Evolutionary conservation across 2,329 filamentous ascomycete genomes (phyloP), one percentile per base, ranked within the genome.

Genomic region (Diplodia intermedia): DNA sequence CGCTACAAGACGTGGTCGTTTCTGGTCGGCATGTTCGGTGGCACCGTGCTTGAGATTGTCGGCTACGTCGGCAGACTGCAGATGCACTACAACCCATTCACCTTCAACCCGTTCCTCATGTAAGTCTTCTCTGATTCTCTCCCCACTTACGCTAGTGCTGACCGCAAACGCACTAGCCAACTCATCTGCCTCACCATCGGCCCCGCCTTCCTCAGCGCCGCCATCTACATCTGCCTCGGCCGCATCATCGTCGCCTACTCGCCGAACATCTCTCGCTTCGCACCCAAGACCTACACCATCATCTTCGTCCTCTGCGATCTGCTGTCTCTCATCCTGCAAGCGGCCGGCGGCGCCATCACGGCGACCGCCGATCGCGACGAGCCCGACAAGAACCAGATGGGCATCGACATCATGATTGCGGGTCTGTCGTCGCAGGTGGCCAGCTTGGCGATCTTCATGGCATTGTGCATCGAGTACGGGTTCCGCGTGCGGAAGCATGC

Each of bases 221-320:
- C 80, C 68, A 84, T 88, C 72, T 88, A 87, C 77, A 74, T 89
- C 36, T 84, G 82, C 4, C 80, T 89, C 15, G 86, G 86, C 49
- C 84, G 87, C 62, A 81, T 88, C 69, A 83, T 88, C 67, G 74
- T 85, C n/a, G 80, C 82, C 62, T 85, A 88, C 66, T 86, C 86
- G 40, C 70, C 73, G 43, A 65, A 67, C 0, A 75, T 74, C 73
- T 78, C 75, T 1, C 70, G 74, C 29, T 69, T 80, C 2, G 69
- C 70, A 4, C 74, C 77, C 0, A 71, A 69, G 5, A 75, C 82
- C 65, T 88, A 88, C 74, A 88, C 86, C 12, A 83, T 83, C 75
- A 82, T 88, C 69, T 89, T 89, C 76, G 85, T 89, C 71, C 73
- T 79, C 18, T 86, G 84, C 72, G 88, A 89, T 70, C 71, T 89